Conservation (phyloP, 1,284 basidiomycete genomes). For the Cystobasidium sp. region DNA sequence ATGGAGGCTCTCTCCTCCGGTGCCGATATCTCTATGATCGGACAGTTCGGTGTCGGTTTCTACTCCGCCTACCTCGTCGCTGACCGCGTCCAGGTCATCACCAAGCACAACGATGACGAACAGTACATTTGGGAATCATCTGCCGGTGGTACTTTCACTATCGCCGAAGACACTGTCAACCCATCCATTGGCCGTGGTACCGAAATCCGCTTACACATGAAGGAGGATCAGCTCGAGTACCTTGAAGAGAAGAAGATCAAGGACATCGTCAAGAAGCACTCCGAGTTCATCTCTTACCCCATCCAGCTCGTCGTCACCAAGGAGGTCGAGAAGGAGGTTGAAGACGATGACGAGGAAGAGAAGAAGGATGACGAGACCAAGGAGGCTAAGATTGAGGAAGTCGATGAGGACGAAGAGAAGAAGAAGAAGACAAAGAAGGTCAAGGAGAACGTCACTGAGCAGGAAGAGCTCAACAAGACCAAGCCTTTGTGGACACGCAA, state of each 20-base stretch:
- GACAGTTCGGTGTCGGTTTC: constrained; percentile 83
- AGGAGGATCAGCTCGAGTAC: constrained; percentile 99
- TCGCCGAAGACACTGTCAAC: constrained; percentile 90
- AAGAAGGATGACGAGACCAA: constrained; percentile 77
- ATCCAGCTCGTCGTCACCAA: constrained; percentile 98
- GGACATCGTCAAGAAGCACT: constrained; percentile 99
- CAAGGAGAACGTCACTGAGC: constrained; percentile 77
- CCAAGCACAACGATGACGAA: constrained; percentile 99
- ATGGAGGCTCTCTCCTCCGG: constrained; percentile 88
- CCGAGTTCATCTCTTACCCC: constrained; percentile 99
- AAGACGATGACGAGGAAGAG: constrained; percentile 54
- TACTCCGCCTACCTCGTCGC: constrained; percentile 99
- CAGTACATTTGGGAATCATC: constrained; percentile 99
- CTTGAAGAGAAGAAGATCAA: constrained; percentile 99
- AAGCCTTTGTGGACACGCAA: constrained; percentile 99
- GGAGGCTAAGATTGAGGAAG: constrained; percentile 73
- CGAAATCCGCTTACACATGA: constrained; percentile 92
- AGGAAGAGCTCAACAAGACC: constrained; percentile 99
- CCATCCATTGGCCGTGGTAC: constrained; percentile 91
- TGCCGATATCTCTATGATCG: constrained; percentile 80
- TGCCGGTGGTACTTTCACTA: constrained; percentile 98
- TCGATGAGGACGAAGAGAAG: constrained; percentile 81
- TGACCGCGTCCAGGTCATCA: constrained; percentile 96
- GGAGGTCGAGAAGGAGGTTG: constrained; percentile 78
- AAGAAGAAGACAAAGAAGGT: constrained; percentile 97